Evolutionary conservation across 73 alveolate species (phyloP).

Genomic region (Paraurostyla sp.): DNA sequence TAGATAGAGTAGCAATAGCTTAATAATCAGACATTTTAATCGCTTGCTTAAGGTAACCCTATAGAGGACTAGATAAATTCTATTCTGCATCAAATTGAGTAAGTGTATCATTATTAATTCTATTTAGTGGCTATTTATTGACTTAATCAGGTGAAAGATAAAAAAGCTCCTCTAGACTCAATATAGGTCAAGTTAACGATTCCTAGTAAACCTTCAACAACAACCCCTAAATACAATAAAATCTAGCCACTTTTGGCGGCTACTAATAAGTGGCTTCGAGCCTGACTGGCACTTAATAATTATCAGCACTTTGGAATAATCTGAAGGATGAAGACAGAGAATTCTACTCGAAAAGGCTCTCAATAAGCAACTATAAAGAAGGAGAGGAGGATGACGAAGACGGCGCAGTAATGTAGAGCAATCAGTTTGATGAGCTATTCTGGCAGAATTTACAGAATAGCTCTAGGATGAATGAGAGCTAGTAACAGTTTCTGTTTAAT

Average conservation of each 20-base stretch:
- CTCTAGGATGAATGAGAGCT: background rate
- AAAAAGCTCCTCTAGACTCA: no score
- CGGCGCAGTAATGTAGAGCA: background rate
- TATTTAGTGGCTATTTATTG: slow-evolving; percentile 35
- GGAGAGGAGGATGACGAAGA: background rate
- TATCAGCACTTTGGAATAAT: slow-evolving; percentile 26
- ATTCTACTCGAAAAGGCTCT: slow-evolving; percentile 20
- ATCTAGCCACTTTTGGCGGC: slow-evolving; percentile 36
- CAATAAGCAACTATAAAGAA: background rate
- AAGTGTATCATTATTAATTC: background rate
- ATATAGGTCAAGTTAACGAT: slow-evolving; percentile 20
- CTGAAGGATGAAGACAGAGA: slow-evolving; percentile 41
- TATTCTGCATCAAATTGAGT: slow-evolving; percentile 25
- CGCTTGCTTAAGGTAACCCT: background rate
- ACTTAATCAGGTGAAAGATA: background rate
- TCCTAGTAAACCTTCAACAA: background rate
- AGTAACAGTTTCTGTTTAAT: background rate
- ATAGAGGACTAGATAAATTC: slow-evolving; percentile 29
- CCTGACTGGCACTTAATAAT: slow-evolving; percentile 27
- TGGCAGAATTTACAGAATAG: no score
- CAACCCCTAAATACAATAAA: background rate
- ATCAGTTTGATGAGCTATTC: background rate
- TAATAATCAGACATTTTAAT: background rate
- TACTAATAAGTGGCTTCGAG: slow-evolving; percentile 14
- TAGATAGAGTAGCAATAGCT: background rate